Evolutionary conservation across 768 basidiomycete species (phyloP), one percentile per base, ranked within the genome.

Genomic region (Trametes cubensis): DNA sequence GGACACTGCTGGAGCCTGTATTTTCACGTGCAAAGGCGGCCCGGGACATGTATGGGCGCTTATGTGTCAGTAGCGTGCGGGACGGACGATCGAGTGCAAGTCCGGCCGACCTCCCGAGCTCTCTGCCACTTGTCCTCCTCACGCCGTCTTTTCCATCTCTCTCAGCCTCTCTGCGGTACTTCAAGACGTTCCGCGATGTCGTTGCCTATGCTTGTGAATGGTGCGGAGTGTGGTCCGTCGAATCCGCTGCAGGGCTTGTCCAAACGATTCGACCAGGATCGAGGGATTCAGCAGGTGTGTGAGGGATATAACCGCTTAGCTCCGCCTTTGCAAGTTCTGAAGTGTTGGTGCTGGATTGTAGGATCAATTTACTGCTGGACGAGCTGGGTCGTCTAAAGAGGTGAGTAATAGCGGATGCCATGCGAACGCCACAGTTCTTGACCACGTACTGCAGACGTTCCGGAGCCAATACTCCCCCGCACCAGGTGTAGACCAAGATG

Each of bases 171-270:
- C 6, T 25, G 23, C 7, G 15, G 20, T 26, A 23, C 25, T 13
- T 26, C 11, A 30, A 13, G 6, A 42, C 8, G 25, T 21, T 1
- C 47, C 40, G 45, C 23, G 62, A 93, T 94, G 92, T 87, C 92
- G 6, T 79, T 95, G 28, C 88, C 92, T 51, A 83, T 91, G 81
- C 87, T 95, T 20, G 81, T 87, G 21, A 85, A 82, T 48, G 86
- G 86, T 44, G 80, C 90, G 1, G 92, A 94, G 46, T 96, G 94
- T 66, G 94, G 94, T 0, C 93, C 94, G 6, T 83, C 84, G 0
- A 96, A 94, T 72, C 86, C 92, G 13, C 74, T 96, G 18, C 90
- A 92, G 69, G 84, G 81, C 17, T 83, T 96, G 6, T 81, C 89
- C 0, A 95, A 94, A 70, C 80, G 83, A 47, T 88, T 94, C 64